Evolutionary conservation across 306 rosid genomes (phyloP), one percentile per base, ranked within the genome.

Genomic region (Aeschynomene evenia): DNA sequence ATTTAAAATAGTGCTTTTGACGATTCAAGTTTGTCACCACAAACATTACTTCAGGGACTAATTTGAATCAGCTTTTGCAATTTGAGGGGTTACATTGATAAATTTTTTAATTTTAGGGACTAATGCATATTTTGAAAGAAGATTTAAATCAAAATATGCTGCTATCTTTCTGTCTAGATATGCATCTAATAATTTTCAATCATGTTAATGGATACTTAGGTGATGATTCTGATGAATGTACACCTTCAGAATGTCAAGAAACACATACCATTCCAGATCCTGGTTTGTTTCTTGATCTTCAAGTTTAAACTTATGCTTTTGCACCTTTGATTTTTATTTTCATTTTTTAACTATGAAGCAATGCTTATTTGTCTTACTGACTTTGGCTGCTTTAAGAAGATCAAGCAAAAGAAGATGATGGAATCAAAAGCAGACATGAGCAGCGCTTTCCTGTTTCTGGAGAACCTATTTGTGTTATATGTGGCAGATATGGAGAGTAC

Each of bases 401-500:
- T 61, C 74, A 57, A 11, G 14, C 29, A 31, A 50, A 77, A 39
- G 80, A 82, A 73, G 57, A 31, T 55, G 81, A 79, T 75, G 82
- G 71, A 59, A 64, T 89, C 55, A 82, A 87, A 77, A 79, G 83
- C 61, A 85, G 84, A 87, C 73, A 61, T 65, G 89, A 87, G 60
- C 97, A 91, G 56, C 85, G 90, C 14, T 85, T 80, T 66, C 96
- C 96, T 64, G 54, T 54, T 14, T 71, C 86, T 11, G 96, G 94
- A 64, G 98, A 91, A 72, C 96, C 98, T 68, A 77, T 79, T 84
- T 91, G 96, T 81, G 80, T 89, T 45, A 60, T 91, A 33, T 91
- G 98, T 66, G 90, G 96, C 42, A 87, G 86, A 87, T 91, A 84
- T 53, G 98, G 96, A 60, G 98, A 91, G 76, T 89, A 91, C 65